Evolutionary conservation across 768 basidiomycete species (phyloP), one percentile per base, ranked within the genome.

Genomic region (Calocybe cyanea): DNA sequence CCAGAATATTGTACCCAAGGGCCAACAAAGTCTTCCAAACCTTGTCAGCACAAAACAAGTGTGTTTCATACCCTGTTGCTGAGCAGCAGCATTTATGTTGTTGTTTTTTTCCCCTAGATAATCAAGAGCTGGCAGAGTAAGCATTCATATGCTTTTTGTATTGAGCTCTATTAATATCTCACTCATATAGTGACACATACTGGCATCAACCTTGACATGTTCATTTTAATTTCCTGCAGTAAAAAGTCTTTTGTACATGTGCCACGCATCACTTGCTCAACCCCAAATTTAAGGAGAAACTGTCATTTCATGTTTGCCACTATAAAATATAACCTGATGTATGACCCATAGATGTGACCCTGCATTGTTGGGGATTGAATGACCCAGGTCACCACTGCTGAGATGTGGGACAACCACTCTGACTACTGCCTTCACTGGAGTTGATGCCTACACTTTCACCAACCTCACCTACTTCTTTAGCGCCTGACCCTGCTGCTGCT

Each of bases 171-270:
- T n/a, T n/a, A n/a, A n/a, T n/a, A n/a, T n/a, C n/a, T n/a, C n/a
- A n/a, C n/a, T n/a, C n/a, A n/a, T n/a, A n/a, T n/a, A 89, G 88
- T 91, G 81, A 91, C 85, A 1, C 80, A 87, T 0, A 88, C 81
- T 0, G 89, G 88, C 0, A 93, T 84, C 78, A 95, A 98, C 61
- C 96, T 97, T 93, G 93, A 97, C 57, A 92, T 94, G 0, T 98
- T 97, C 58, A 88, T 91, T 18, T 92, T 99, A 50, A 78, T 94
- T 52, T 92, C 91, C 2, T 99, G 98, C 52, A 90, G 94, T 23
- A 94, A 93, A 98, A 96, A 63, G 90, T 97, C 4, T 98, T 98
- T 69, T 77, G 94, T 2, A 97, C 94, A 0, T 83, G 88, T 24
- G 82, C 92, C 20, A 83, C 92, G 45, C 79, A 92, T 3, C 91